phyloP scores from a whole-genome alignment of 495 filamentous ascomycete species.

The Xylaria bambusicola region DNA sequence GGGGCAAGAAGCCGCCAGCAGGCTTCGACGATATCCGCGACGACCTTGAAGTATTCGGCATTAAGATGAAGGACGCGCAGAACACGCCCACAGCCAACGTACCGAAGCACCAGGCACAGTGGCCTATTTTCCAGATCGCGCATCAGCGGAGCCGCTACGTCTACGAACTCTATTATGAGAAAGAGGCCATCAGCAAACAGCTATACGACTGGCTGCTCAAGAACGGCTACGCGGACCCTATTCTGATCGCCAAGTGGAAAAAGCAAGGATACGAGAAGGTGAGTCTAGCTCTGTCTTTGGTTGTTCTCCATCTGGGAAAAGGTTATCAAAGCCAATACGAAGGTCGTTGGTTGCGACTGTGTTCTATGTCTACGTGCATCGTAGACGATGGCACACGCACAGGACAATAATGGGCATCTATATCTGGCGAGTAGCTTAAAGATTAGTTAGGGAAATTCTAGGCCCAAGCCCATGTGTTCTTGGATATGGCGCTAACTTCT shows the following conservation, averaged over 20 bases:
- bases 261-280: slow-evolving; percentile 99
- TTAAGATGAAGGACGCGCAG: slow-evolving; percentile 99
- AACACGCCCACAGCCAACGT: slow-evolving; percentile 60
- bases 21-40: slow-evolving; percentile 98
- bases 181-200: slow-evolving; percentile 86
- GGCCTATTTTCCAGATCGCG: slow-evolving; percentile 96
- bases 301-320: too few relatives aligned
- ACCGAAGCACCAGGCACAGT: slow-evolving; percentile 79
- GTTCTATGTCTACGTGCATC: too few relatives aligned
- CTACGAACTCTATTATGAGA: slow-evolving; percentile 97
- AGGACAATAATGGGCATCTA: too few relatives aligned
- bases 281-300: slow-evolving; percentile 25
- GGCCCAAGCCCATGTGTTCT: neutral
- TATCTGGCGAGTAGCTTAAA: too few relatives aligned
- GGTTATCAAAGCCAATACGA: too few relatives aligned
- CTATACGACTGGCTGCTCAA: slow-evolving; percentile 97
- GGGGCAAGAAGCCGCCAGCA: slow-evolving; percentile 82
- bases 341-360: too few relatives aligned
- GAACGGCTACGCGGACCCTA: slow-evolving; percentile 92
- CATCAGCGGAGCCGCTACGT: slow-evolving; percentile 94
- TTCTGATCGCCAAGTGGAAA: slow-evolving; percentile 99
- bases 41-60: slow-evolving; percentile 89
- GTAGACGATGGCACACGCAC: too few relatives aligned
- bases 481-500: slow-evolving; percentile 14
- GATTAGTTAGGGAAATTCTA: too few relatives aligned